phyloP scores from a whole-genome alignment of 2,329 filamentous ascomycete species.

The Colletotrichum spaethianum region DNA sequence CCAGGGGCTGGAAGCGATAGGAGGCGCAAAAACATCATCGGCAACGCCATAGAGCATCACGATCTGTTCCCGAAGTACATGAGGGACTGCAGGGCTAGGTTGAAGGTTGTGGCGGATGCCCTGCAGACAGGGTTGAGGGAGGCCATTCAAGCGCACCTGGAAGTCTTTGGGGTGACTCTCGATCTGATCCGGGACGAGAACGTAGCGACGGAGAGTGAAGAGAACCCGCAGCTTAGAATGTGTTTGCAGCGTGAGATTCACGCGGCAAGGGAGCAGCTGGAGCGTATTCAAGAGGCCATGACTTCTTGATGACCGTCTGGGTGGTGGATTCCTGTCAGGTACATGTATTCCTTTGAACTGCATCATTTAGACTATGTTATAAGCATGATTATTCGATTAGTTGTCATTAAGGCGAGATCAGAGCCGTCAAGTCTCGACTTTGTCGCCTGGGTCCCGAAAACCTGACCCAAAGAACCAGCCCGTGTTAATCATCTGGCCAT shows the following conservation, averaged over 20 bases:
- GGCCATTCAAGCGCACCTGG: conserved; percentile 45
- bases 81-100: conserved; percentile 44
- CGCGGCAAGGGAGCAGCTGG: not conserved
- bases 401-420: not conserved
- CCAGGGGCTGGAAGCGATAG: conserved; percentile 52
- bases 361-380: not conserved
- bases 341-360: not conserved
- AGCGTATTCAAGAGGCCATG: not conserved
- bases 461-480: no score
- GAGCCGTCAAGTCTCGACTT: no score
- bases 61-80: conserved; percentile 51
- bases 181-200: conserved; percentile 56
- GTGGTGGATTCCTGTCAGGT: not conserved
- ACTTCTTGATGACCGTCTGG: not conserved
- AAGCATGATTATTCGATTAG: no score
- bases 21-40: conserved; percentile 54
- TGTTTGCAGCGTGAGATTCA: conserved; percentile 25
- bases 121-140: conserved; percentile 45
- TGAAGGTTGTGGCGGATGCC: conserved; percentile 42
- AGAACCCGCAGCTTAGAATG: conserved; percentile 52
- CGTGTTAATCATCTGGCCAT: no score
- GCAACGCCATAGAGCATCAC: conserved; percentile 43
- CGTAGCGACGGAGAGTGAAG: conserved; percentile 53
- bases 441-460: no score
- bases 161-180: conserved; percentile 48